Evolutionary conservation across 345 rosid species (phyloP), one percentile per base, ranked within the genome.

Genomic region (Eucalyptus sp.): DNA sequence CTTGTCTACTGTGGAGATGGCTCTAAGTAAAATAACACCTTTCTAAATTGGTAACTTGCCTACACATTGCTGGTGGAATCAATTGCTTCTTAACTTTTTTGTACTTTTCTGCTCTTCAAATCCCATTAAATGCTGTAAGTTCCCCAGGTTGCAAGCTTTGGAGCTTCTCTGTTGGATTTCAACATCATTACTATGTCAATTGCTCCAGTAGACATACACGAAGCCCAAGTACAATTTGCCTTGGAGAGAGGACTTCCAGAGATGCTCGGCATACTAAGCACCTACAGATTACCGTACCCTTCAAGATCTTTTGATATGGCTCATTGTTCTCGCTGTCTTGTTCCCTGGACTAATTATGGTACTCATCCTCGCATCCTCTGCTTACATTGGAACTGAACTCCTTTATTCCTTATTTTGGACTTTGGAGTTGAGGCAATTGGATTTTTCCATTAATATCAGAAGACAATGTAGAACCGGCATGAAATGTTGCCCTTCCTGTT

Each of bases 241-340:
- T 76, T 95, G 89, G 98, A 96, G 89, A 94, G 97, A 90, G 97
- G 96, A 90, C 89, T 96, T 86, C 98, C 96, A 13, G 95, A 95
- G 25, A 92, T 95, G 95, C 91, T 96, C 25, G 95, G 98, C 64
- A 88, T 96, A 41, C 90, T 96, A 50, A 92, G 95, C 92, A 91
- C 94, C 76, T 90, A 94, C 88, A 91, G 93, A 68, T 89, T 96
- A 54, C 96, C 97, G 43, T 95, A 90, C 90, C 96, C 98, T 1
- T 91, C 96, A 8, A 94, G 94, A 51, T 93, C 98, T 80, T 96
- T 95, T 5, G 97, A 96, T 71, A 91, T 96, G 94, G 95, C 92
- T 86, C 98, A 95, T 86, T 96, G 98, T 87, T 95, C 98, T 87
- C 93, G 98, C 83, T 96, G 97, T 93, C 94, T 95, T 41, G 94